phyloP scores from a whole-genome alignment of 768 basidiomycete genomes.

The Russula dissimulans region DNA sequence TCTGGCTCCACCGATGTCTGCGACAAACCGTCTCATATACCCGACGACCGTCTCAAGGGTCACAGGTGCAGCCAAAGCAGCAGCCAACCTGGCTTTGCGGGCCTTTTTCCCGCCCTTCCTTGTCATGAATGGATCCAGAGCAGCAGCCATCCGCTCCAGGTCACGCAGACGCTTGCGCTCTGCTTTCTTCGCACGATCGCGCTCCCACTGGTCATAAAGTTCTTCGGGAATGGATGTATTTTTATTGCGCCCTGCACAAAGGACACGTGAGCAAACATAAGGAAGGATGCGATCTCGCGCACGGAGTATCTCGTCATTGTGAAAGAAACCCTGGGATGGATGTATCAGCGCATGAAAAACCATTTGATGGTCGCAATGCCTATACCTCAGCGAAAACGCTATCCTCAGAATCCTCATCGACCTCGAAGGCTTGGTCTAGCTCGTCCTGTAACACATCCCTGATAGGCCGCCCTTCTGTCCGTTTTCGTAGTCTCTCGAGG shows the following conservation, averaged over 20 bases:
- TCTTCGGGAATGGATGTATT: constrained; percentile 40
- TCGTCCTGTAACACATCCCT: constrained; percentile 16
- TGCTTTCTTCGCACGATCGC: constrained; percentile 79
- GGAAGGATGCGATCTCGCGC: constrained; percentile 29
- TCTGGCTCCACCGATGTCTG: constrained; percentile 38
- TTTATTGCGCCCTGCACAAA: constrained; percentile 37
- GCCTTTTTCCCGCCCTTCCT: constrained; percentile 63
- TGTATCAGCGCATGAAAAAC: neutral
- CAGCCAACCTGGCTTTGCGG: constrained; percentile 55
- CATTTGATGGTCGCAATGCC: constrained; percentile 13
- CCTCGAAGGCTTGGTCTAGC: neutral
- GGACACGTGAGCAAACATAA: neutral
- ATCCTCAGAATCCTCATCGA: constrained; percentile 24
- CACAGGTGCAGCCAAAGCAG: constrained; percentile 41
- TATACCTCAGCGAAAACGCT: constrained; percentile 26
- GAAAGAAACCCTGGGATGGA: constrained; percentile 27
- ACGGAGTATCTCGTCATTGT: constrained; percentile 41
- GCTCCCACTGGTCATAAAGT: constrained; percentile 63
- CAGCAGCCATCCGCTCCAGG: constrained; percentile 42
- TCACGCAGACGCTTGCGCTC: constrained; percentile 57
- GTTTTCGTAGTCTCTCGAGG: constrained; percentile 28
- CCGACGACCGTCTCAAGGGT: constrained; percentile 42
- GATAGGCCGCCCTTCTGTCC: constrained; percentile 16
- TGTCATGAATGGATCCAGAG: constrained; percentile 52
- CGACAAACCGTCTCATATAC: constrained; percentile 60